Conservation (phyloP, 306 rosid genomes). For the Malus fusca region DNA sequence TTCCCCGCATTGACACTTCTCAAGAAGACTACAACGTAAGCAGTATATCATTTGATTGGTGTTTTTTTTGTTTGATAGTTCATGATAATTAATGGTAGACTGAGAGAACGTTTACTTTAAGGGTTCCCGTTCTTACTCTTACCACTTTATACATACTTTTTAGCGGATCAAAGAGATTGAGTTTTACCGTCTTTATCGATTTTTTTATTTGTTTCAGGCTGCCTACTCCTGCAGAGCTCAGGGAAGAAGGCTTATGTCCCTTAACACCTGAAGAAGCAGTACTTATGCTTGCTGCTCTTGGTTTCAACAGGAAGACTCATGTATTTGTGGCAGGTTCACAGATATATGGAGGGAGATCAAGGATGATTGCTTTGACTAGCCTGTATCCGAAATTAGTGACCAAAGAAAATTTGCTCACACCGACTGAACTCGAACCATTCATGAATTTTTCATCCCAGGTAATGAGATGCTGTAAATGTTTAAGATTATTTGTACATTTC, state of each 20-base stretch:
- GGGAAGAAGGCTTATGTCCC: conserved; percentile 91
- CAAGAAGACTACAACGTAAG: conserved; percentile 66
- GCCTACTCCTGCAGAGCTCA: conserved; percentile 74
- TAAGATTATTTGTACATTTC: not conserved
- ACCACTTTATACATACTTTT: not conserved
- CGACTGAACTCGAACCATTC: conserved; percentile 64
- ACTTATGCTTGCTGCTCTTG: conserved; percentile 95
- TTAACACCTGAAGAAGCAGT: conserved; percentile 89
- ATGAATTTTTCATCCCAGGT: conserved; percentile 92
- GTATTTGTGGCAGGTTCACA: conserved; percentile 91
- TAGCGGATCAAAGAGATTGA: not conserved
- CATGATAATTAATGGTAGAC: not conserved
- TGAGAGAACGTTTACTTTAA: not conserved
- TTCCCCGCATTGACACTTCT: conserved; percentile 74
- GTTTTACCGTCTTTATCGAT: not conserved
- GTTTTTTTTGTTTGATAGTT: not conserved
- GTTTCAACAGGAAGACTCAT: conserved; percentile 78
- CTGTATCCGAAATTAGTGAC: conserved; percentile 90
- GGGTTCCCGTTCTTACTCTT: not conserved
- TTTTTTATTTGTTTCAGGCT: conserved; percentile 43
- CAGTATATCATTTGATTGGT: not conserved
- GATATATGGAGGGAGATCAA: conserved; percentile 72
- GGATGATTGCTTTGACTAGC: conserved; percentile 71
- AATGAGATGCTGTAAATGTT: conserved; percentile 13
- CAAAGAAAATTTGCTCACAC: conserved; percentile 81